These are phyloP conservation scores for Globisporangium viniferum DNA, from an alignment of 352 stramenopile species.

Conservation along the genomic window DNA sequence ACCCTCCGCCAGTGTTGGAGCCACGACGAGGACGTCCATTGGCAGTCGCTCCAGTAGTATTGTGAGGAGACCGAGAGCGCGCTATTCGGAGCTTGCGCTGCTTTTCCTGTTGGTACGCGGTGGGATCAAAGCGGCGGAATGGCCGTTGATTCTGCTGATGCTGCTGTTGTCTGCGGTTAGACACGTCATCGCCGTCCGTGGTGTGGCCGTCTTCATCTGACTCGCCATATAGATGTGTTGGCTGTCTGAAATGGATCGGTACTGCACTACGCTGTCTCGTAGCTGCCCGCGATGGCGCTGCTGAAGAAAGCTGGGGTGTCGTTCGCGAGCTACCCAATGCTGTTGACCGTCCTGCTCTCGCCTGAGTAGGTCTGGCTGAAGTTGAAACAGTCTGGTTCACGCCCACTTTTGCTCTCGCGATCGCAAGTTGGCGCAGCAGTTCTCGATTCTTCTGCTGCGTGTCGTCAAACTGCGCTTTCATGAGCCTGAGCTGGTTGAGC, in stretches of 20 bases:
- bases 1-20: constrained; percentile 29
- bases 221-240: constrained; percentile 24
- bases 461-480: constrained; percentile 60
- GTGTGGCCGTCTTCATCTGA: constrained; percentile 10
- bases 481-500: constrained; percentile 49
- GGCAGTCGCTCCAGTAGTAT: not conserved
- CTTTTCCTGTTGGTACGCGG: constrained; percentile 76
- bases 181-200: constrained; percentile 16
- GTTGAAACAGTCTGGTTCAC: not conserved
- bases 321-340: not conserved
- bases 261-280: constrained; percentile 11
- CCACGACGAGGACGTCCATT: constrained; percentile 1
- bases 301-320: not conserved
- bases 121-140: constrained; percentile 78
- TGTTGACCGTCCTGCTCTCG: not conserved
- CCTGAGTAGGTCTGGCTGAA: not conserved
- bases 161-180: constrained; percentile 4
- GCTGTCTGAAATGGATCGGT: constrained; percentile 23
- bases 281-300: not conserved
- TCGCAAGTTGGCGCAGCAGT: constrained; percentile 65
- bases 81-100: constrained; percentile 47
- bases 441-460: constrained; percentile 75
- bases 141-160: constrained; percentile 14
- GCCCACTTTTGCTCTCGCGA: constrained; percentile 43
- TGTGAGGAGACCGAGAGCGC: constrained; percentile 32